Percentiles rank a stretch among this genome's conserved stretches.
Evolutionary conservation across 495 filamentous ascomycete species (phyloP).

Genomic region (Lepraria neglecta): DNA sequence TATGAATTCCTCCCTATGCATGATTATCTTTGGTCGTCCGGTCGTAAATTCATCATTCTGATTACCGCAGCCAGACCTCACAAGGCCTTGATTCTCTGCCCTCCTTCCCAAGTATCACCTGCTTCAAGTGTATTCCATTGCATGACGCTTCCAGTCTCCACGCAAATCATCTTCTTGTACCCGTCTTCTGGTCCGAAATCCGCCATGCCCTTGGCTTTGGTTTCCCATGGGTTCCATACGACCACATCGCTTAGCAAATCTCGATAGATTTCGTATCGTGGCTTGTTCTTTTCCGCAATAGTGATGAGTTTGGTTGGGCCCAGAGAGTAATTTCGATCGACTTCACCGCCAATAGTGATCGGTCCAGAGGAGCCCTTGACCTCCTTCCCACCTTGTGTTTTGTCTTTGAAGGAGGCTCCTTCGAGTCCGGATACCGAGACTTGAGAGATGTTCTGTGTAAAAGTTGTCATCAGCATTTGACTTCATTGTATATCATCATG

Average conservation of each 20-base stretch:
- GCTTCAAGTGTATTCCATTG: conserved; percentile 77
- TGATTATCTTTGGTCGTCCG: conserved; percentile 5
- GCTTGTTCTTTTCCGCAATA: conserved; percentile 54
- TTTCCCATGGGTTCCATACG: conserved; percentile 96
- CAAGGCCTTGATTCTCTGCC: conserved; percentile 57
- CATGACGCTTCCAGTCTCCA: conserved; percentile 81
- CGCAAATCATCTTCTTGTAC: conserved; percentile 86
- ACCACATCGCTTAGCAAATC: conserved; percentile 81
- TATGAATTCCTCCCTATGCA: conserved; percentile 11
- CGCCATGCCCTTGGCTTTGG: conserved; percentile 70
- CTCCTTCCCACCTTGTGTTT: conserved; percentile 23
- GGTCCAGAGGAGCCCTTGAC: conserved; percentile 15
- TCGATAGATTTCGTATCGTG: conserved; percentile 63
- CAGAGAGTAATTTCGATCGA: conserved; percentile 71
- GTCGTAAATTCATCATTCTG: conserved; percentile 16
- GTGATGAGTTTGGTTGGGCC: conserved; percentile 42
- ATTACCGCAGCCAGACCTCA: conserved; percentile 11
- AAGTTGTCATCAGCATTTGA: not conserved
- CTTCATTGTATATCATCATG: not conserved
- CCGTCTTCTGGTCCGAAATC: conserved; percentile 88
- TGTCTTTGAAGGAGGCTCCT: conserved; percentile 65
- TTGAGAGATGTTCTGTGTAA: conserved; percentile 62
- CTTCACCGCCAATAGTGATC: conserved; percentile 62
- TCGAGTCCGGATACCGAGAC: conserved; percentile 67
- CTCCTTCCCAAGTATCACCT: conserved; percentile 84